Percentiles rank a stretch among this genome's conserved stretches.
These are phyloP conservation scores for Phytopythium oedochilum DNA, from an alignment of 352 stramenopile genomes.

Conservation along the genomic window DNA sequence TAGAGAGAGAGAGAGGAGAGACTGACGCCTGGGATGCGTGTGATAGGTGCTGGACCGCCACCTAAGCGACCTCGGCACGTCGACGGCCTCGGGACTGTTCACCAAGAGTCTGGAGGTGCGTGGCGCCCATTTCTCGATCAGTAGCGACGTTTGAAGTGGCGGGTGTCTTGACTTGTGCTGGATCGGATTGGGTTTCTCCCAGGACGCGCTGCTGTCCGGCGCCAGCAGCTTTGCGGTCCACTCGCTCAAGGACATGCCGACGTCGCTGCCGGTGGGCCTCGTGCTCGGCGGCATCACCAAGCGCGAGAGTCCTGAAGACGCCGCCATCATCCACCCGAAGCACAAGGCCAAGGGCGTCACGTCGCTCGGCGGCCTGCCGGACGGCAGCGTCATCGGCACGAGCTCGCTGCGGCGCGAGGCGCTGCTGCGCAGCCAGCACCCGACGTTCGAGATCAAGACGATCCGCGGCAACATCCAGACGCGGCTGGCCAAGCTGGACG, in stretches of 20 bases:
- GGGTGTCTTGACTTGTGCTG: no score
- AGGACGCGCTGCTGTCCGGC: conserved; percentile 61
- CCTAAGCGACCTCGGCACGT: conserved; percentile 67
- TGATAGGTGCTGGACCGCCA: conserved; percentile 66
- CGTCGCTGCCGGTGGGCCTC: conserved; percentile 67
- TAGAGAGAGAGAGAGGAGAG: no score
- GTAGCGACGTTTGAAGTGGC: no score
- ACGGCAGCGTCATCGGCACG: conserved; percentile 73
- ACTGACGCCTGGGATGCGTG: no score
- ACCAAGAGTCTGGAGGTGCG: conserved; percentile 86
- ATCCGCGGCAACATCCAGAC: conserved; percentile 89
- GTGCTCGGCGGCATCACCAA: conserved; percentile 79
- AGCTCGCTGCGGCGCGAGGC: conserved; percentile 82
- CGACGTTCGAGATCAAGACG: conserved; percentile 76
- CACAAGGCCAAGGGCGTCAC: conserved; percentile 64
- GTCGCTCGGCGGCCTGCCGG: conserved; percentile 51
- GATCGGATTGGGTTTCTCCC: no score
- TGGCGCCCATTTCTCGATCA: no score
- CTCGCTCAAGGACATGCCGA: conserved; percentile 90
- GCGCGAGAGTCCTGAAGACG: conserved; percentile 80
- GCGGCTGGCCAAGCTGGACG: conserved; percentile 78
- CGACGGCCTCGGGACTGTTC: conserved; percentile 73
- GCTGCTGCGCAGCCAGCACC: conserved; percentile 60
- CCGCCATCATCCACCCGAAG: conserved; percentile 78
- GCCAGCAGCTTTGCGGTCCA: conserved; percentile 81